A percentile compares a stretch with the other conserved stretches of the same genome.
These are phyloP conservation scores for Lecanicillium sp. DNA, from an alignment of 2,329 filamentous ascomycete genomes.

Conservation along the genomic window DNA sequence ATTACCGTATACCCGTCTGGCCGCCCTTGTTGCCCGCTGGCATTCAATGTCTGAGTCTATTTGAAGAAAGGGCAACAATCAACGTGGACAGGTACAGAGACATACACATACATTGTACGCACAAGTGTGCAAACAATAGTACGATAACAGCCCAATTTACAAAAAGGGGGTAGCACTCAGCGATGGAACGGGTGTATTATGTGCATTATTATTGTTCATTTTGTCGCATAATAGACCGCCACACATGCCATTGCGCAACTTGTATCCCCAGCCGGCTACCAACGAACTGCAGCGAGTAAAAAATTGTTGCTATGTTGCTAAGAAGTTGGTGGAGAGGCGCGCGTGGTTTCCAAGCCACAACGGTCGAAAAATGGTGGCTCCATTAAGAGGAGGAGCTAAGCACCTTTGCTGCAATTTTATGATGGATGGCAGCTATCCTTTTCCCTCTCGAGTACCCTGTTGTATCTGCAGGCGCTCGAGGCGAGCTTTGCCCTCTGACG, in stretches of 20 bases:
- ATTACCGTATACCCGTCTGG: conserved; percentile 6
- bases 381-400: not conserved
- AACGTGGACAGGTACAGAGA: no score
- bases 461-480: not conserved
- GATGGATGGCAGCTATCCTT: no score
- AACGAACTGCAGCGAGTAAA: no score
- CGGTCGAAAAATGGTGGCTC: conserved; percentile 1
- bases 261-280: no score
- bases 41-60: conserved; percentile 8
- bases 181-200: not conserved
- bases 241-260: not conserved
- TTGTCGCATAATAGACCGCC: not conserved
- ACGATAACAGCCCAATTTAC: not conserved
- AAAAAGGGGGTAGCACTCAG: not conserved
- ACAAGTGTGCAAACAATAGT: no score
- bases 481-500: not conserved
- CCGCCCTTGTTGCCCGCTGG: conserved; percentile 6
- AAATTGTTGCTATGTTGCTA: no score
- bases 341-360: conserved; percentile 5
- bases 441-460: no score
- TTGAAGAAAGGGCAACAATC: conserved; percentile 1
- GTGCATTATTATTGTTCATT: not conserved
- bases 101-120: no score
- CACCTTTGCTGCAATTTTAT: no score
- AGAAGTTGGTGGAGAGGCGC: not conserved